Evolutionary conservation across 805 yeast genomes (phyloP), one percentile per base, ranked within the genome.

Genomic region (Saturnispora zaruensis): DNA sequence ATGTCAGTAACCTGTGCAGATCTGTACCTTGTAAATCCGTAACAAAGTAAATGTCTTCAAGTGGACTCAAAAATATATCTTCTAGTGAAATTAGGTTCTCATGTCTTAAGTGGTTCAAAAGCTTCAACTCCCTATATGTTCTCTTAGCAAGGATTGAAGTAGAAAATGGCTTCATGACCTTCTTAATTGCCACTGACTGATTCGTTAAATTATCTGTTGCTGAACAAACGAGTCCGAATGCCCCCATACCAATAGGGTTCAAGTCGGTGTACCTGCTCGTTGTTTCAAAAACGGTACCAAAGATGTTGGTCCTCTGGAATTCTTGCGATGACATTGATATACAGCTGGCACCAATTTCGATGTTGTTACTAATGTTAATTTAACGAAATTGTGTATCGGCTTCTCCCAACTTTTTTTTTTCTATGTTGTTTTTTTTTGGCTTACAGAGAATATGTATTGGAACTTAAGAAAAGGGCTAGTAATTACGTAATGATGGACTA

Each of bases 191-290:
- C 34, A 93, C 99, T 57, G 84, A 87, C 66, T 90, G 96, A 49
- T 80, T 82, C 0, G 96, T 89, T 53, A 90, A 76, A 58, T 83
- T 87, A 68, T 93, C 99, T 50, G 83, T 79, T 1, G 99, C 99
- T 7, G 96, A 88, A 57, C 99, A 93, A 37, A 93, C 99, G 18
- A 93, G 76, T 5, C 99, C 99, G 65, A 93, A 93, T 6, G 99
- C 99, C 24, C 99, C 99, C 99, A 93, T 93, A 0, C 99, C 99
- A 46, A 93, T 96, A 2, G 99, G 99, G 62, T 89, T 91, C 54
- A 93, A 75, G 63, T 91, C 96, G 4, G 87, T 78, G 70, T 93
- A 93, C 56, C 96, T 71, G 60, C 79, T 82, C 40, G 97, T 90
- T 55, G 89, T 87, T 67, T 90, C 97, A 64, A 90, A 90, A 42